These are phyloP conservation scores for Raphidocelis subcapitata DNA, from an alignment of 139 green algal species.

Conservation along the genomic window DNA sequence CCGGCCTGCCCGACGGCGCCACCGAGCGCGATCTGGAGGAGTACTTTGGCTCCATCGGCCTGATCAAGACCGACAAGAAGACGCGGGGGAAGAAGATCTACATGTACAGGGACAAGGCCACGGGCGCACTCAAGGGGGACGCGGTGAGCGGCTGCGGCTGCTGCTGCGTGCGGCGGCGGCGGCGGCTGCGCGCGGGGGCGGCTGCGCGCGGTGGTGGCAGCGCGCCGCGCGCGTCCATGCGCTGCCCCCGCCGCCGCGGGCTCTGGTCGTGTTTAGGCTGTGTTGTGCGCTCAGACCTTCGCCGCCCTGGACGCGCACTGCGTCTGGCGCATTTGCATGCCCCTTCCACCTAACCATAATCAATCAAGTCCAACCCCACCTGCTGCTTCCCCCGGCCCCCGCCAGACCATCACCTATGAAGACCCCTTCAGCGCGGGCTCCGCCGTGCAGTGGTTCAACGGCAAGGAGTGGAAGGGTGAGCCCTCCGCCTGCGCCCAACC, in stretches of 20 bases:
- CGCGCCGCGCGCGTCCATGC: no score
- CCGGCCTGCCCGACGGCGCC: constrained; percentile 51
- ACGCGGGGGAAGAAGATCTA: constrained; percentile 60
- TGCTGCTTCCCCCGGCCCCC: background rate
- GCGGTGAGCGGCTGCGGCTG: constrained; percentile 14
- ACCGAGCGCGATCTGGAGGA: constrained; percentile 69
- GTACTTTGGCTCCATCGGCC: constrained; percentile 81
- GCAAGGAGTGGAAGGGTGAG: constrained; percentile 81
- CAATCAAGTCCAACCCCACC: no score
- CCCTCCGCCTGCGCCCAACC: no score
- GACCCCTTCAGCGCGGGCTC: constrained; percentile 78
- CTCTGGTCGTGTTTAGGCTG: no score
- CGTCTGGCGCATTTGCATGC: no score
- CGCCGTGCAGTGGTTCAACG: constrained; percentile 84
- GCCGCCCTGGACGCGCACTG: no score
- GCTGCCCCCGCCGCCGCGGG: no score
- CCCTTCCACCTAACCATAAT: no score
- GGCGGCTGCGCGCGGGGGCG: constrained; percentile 35
- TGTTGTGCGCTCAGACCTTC: no score
- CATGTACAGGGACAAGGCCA: constrained; percentile 61
- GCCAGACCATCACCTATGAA: constrained; percentile 60
- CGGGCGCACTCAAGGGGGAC: constrained; percentile 80
- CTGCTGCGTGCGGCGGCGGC: no score
- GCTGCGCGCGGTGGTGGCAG: no score
- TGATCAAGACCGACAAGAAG: constrained; percentile 81